Evolutionary conservation across 306 rosid genomes (phyloP).

Genomic region (Gleditsia sinensis): DNA sequence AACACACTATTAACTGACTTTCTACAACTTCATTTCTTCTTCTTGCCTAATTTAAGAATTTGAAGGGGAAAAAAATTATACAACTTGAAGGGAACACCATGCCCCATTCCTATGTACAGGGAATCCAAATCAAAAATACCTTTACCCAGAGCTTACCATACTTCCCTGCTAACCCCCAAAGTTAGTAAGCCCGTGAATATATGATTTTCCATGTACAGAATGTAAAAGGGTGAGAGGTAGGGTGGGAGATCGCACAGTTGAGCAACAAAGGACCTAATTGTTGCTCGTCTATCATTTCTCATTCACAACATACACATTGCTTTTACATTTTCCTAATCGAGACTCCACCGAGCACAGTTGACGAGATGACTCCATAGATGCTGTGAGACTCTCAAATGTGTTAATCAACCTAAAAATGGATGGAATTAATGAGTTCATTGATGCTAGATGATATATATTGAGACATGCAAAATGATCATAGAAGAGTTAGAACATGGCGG

Average conservation of each 20-base stretch:
- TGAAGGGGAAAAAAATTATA: slow-evolving; percentile 2
- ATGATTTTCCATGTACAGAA: slow-evolving; percentile 41
- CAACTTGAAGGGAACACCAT: slow-evolving; percentile 31
- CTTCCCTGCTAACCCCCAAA: slow-evolving; percentile 17
- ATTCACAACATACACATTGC: slow-evolving; percentile 29
- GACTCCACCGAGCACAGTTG: slow-evolving; percentile 7
- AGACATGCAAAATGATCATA: background rate
- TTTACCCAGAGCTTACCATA: slow-evolving; percentile 29
- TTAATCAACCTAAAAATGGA: slow-evolving; percentile 35
- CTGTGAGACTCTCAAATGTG: background rate
- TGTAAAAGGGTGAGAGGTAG: slow-evolving; percentile 43
- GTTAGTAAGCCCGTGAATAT: slow-evolving; percentile 39
- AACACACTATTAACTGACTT: background rate
- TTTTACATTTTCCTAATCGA: slow-evolving; percentile 6
- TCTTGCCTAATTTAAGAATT: slow-evolving; percentile 21
- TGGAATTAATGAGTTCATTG: slow-evolving; percentile 9
- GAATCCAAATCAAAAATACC: slow-evolving; percentile 33
- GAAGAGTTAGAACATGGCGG: background rate
- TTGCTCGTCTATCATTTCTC: slow-evolving; percentile 27
- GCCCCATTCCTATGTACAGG: slow-evolving; percentile 48
- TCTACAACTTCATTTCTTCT: background rate
- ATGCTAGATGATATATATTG: slow-evolving; percentile 1
- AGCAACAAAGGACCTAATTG: slow-evolving; percentile 27
- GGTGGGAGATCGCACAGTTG: slow-evolving; percentile 11
- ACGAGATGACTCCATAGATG: slow-evolving; percentile 30